phyloP scores from a whole-genome alignment of 2,329 filamentous ascomycete species.

The Aspergillus intermedius region DNA sequence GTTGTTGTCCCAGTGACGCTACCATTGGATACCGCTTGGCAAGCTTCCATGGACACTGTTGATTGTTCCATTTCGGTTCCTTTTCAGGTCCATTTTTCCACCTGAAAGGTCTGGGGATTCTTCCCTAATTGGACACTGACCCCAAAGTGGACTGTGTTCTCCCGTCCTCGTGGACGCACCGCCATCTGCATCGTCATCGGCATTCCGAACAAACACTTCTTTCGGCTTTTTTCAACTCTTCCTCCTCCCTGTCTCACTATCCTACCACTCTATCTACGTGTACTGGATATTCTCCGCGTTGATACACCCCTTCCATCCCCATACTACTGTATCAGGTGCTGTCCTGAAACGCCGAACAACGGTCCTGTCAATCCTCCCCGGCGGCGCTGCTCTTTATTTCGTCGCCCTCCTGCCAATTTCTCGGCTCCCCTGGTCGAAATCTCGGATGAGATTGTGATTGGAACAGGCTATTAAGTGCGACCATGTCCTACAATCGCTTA shows the following conservation, averaged over 20 bases:
- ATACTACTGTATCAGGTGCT: constrained; percentile 1
- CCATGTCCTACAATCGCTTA: constrained; percentile 61
- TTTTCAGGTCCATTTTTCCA: not conserved
- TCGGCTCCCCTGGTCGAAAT: constrained; percentile 13
- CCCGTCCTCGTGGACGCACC: too few species aligned
- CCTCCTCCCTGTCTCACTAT: not conserved
- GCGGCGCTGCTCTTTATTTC: not conserved
- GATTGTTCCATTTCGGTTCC: not conserved
- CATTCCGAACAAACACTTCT: too few species aligned
- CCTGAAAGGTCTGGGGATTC: too few species aligned
- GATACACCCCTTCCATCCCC: not conserved
- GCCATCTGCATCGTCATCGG: too few species aligned
- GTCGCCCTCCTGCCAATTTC: constrained; percentile 24
- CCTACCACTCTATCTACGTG: not conserved
- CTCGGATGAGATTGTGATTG: constrained; percentile 2
- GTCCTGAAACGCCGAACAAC: constrained; percentile 1
- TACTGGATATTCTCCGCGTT: too few species aligned
- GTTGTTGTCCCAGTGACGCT: not conserved
- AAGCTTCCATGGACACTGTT: not conserved
- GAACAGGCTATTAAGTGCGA: constrained; percentile 13
- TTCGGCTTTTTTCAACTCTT: not conserved
- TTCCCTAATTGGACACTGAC: not conserved
- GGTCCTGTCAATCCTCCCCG: not conserved
- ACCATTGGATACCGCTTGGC: not conserved
- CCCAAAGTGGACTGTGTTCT: too few species aligned